These are phyloP conservation scores for Tricholoma furcatifolium DNA, from an alignment of 768 basidiomycete genomes.

Conservation along the genomic window DNA sequence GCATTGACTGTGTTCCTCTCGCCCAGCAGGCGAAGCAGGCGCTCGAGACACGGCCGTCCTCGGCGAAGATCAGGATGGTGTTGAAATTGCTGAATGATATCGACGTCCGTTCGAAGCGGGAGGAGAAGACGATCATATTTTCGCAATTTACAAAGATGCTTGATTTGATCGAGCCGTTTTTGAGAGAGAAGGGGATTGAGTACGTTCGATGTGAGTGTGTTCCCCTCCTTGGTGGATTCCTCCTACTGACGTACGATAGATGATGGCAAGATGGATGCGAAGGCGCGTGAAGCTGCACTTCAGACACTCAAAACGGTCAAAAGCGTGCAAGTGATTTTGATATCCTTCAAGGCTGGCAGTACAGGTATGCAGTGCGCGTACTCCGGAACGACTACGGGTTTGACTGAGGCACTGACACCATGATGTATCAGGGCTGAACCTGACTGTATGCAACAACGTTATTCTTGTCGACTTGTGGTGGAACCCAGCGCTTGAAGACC, in stretches of 20 bases:
- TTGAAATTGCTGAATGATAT: constrained; percentile 69
- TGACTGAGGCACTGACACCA: too few species aligned
- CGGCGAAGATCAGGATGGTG: constrained; percentile 87
- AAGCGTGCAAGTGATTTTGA: constrained; percentile 74
- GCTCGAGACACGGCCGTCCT: constrained; percentile 60
- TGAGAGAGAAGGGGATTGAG: constrained; percentile 62
- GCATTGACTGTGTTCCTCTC: constrained; percentile 57
- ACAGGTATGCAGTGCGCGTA: constrained; percentile 53
- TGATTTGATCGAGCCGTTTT: constrained; percentile 83
- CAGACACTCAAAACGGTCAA: constrained; percentile 64
- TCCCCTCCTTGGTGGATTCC: constrained; percentile 4
- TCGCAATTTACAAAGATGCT: constrained; percentile 91
- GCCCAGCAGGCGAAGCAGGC: constrained; percentile 46
- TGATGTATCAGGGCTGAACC: constrained; percentile 63
- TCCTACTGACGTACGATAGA: constrained; percentile 46
- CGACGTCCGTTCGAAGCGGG: constrained; percentile 49
- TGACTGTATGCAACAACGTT: constrained; percentile 93
- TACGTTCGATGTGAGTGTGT: constrained; percentile 81
- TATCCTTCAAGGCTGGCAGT: constrained; percentile 95
- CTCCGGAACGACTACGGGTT: neutral
- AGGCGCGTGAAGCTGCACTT: constrained; percentile 74
- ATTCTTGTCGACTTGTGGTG: constrained; percentile 95
- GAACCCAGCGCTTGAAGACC: constrained; percentile 91
- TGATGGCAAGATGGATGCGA: constrained; percentile 82
- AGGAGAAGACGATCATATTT: constrained; percentile 95